phyloP scores from a whole-genome alignment of 257 asterid species.

The Anisodus acutangulus region DNA sequence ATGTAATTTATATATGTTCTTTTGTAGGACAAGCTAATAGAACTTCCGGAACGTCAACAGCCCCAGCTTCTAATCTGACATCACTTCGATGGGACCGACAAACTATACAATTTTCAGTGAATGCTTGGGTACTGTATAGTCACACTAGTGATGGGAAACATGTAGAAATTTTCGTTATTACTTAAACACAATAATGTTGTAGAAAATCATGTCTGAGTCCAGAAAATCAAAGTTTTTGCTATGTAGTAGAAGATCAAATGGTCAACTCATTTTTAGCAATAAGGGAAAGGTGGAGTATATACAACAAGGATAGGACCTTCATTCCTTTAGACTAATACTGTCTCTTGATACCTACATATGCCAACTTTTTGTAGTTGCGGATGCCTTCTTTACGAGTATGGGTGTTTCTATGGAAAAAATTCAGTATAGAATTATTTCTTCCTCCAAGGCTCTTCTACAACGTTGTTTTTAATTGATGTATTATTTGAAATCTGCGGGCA shows the following conservation, averaged over 20 bases:
- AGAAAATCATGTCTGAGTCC: constrained; percentile 2
- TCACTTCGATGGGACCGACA: constrained; percentile 76
- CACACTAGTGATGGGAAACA: background rate
- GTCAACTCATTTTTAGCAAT: background rate
- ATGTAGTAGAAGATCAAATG: background rate
- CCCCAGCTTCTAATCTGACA: constrained; percentile 59
- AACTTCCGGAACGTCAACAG: constrained; percentile 63
- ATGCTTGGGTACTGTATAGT: constrained; percentile 83
- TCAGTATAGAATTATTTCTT: constrained; percentile 5
- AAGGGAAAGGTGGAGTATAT: background rate
- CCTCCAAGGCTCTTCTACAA: background rate
- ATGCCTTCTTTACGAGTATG: constrained; percentile 1
- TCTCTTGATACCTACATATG: background rate
- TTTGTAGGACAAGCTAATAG: constrained; percentile 70
- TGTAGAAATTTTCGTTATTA: background rate
- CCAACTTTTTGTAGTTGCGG: background rate
- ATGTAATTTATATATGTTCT: constrained; percentile 22
- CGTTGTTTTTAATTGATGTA: background rate
- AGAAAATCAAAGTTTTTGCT: background rate
- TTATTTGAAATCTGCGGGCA: background rate
- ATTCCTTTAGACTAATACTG: constrained; percentile 10
- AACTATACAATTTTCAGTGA: constrained; percentile 83
- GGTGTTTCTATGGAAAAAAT: background rate
- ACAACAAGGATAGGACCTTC: background rate
- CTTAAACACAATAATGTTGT: constrained; percentile 12